Evolutionary conservation across 169 alveolate species (phyloP), one percentile per base, ranked within the genome.

Genomic region (Plasmodium cynomolgi): DNA sequence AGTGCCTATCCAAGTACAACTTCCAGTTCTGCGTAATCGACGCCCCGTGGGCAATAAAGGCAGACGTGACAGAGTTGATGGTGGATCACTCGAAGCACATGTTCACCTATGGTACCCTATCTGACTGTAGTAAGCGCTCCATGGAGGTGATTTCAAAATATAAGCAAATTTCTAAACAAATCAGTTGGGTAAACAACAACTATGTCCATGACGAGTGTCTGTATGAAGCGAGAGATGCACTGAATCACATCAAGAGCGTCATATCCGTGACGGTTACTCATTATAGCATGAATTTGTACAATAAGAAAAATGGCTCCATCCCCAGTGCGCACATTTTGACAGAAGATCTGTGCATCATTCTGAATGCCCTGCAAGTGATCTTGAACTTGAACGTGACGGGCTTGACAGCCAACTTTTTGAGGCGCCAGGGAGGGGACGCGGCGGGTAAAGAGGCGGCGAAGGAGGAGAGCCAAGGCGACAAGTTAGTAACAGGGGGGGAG

Each of bases 141-240:
- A n/a, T 68, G 33, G 84, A 90, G 17, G 68, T 81, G 31, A 81
- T 90, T 68, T 44, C 41, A 44, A 90, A 90, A 29, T 90, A 90
- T 71, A 90, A 71, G 58, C 17, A 79, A 23, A 41, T 29, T 31
- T 41, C 94, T 44, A 5, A 79, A 62, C 84, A 90, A 23, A 47
- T 90, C 33, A 90, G 94, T 44, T 90, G 94, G 94, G 54, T 90
- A 68, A 90, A 90, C 37, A 80, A 90, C 34, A 81, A 90, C 54
- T 90, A 90, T 44, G 83, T 81, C 47, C 91, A 90, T 68, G 94
- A 90, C 2, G 94, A 90, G 47, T 81, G 91, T 41, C 56, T 90
- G 73, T 90, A 81, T 34, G 94, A 90, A 71, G 56, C 91, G 2
- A 80, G 72, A 33, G 83, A 80, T 39, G 75, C 91, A 17, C 73